phyloP scores from a whole-genome alignment of 2,329 filamentous ascomycete genomes.

The Colletotrichum somersetense region DNA sequence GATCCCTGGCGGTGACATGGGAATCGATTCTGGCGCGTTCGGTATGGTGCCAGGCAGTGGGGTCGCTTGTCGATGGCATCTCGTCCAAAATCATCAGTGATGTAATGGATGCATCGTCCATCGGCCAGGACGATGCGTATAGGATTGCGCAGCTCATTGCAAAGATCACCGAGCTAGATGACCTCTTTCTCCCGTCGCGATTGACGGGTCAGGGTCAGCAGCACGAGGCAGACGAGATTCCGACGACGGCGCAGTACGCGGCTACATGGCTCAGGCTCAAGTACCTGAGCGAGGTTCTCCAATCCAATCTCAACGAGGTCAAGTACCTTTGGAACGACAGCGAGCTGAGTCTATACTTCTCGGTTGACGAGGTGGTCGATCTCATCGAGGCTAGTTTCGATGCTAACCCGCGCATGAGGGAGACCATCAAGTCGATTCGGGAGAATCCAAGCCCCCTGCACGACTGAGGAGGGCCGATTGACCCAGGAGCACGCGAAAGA shows the following conservation, averaged over 20 bases:
- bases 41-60: conserved; percentile 73
- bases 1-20: conserved; percentile 68
- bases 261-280: conserved; percentile 73
- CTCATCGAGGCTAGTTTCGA: conserved; percentile 74
- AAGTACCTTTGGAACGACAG: conserved; percentile 74
- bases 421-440: conserved; percentile 70
- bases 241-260: conserved; percentile 71
- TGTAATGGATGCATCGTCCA: conserved; percentile 71
- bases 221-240: conserved; percentile 56
- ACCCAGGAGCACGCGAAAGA: conserved; percentile 18
- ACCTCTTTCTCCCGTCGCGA: conserved; percentile 67
- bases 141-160: conserved; percentile 70
- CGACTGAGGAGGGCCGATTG: conserved; percentile 26
- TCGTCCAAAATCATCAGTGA: conserved; percentile 71
- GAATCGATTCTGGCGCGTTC: conserved; percentile 69
- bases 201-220: conserved; percentile 43
- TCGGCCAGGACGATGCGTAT: conserved; percentile 74
- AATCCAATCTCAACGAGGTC: conserved; percentile 75
- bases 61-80: conserved; percentile 69
- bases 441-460: conserved; percentile 60
- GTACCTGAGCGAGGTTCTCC: conserved; percentile 73
- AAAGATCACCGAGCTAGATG: conserved; percentile 69
- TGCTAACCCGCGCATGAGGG: conserved; percentile 69
- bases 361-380: conserved; percentile 71
- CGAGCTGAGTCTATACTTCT: conserved; percentile 74